Conservation (phyloP, 768 basidiomycete genomes). For the Mycena kentingensis region DNA sequence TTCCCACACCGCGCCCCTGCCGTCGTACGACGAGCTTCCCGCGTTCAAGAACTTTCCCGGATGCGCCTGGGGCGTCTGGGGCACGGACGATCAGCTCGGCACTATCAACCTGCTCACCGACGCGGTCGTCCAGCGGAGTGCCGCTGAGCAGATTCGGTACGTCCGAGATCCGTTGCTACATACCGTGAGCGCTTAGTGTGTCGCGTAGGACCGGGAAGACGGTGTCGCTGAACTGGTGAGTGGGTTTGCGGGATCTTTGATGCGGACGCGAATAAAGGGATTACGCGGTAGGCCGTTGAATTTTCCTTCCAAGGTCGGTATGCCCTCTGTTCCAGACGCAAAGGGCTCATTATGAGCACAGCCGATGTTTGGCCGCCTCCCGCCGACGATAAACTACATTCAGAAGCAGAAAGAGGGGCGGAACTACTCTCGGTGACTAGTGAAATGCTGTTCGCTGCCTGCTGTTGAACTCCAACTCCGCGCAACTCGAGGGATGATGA, state of each 20-base stretch:
- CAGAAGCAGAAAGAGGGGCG: conserved; percentile 19
- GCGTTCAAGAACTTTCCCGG: conserved; percentile 57
- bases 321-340: neutral
- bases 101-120: conserved; percentile 68
- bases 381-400: conserved; percentile 52
- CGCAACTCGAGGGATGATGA: conserved; percentile 46
- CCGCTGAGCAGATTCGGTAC: conserved; percentile 58
- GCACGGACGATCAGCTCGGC: conserved; percentile 64
- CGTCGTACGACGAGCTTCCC: conserved; percentile 33
- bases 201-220: conserved; percentile 50
- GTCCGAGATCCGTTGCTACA: conserved; percentile 28
- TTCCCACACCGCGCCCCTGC: neutral
- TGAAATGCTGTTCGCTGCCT: conserved; percentile 27
- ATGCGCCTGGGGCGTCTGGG: conserved; percentile 76
- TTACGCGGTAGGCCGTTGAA: conserved; percentile 57
- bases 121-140: conserved; percentile 56
- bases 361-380: conserved; percentile 59
- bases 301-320: conserved; percentile 60
- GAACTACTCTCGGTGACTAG: conserved; percentile 22
- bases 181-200: neutral
- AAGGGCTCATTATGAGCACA: conserved; percentile 24
- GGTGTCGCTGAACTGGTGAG: conserved; percentile 66
- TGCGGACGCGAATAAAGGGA: neutral
- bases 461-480: neutral
- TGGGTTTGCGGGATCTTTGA: neutral